Conservation (phyloP, 768 basidiomycete genomes). For the Dacryopinax primogenitus region DNA sequence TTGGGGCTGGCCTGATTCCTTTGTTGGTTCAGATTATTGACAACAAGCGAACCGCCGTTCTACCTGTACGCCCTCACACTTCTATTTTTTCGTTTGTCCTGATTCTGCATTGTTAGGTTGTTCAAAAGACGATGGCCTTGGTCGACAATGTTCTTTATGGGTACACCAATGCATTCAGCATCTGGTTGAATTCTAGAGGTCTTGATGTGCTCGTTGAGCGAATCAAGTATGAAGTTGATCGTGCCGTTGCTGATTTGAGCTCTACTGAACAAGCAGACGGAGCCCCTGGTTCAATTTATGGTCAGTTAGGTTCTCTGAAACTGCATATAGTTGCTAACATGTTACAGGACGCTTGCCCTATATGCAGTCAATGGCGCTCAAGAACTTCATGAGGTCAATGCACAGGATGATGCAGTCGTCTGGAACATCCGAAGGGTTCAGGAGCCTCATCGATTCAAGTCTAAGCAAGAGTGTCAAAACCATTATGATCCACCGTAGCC, state of each 20-base stretch:
- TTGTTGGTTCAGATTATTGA: constrained; percentile 81
- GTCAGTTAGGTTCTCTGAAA: constrained; percentile 23
- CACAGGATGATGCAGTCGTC: constrained; percentile 97
- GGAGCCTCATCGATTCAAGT: constrained; percentile 84
- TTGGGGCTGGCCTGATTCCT: constrained; percentile 84
- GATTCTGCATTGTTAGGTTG: constrained; percentile 27
- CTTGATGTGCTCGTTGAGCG: constrained; percentile 73
- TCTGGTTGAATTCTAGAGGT: constrained; percentile 75
- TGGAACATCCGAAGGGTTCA: constrained; percentile 84
- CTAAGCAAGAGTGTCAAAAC: constrained; percentile 74
- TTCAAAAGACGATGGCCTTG: constrained; percentile 83
- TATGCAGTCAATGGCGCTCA: constrained; percentile 65
- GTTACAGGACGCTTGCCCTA: constrained; percentile 56
- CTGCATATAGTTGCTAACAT: constrained; percentile 10
- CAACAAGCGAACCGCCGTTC: constrained; percentile 52
- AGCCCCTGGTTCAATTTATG: constrained; percentile 38
- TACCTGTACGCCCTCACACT: constrained; percentile 32
- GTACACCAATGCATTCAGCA: constrained; percentile 71
- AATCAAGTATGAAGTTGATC: constrained; percentile 67
- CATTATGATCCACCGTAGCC: constrained; percentile 65
- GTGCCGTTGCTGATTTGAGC: constrained; percentile 47
- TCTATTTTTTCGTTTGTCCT: not conserved
- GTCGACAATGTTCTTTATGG: constrained; percentile 88
- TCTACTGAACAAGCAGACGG: constrained; percentile 34
- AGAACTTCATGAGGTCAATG: constrained; percentile 79